Conservation (phyloP, 371 early-diverging fungal species). For the Actinomucor elegans region DNA sequence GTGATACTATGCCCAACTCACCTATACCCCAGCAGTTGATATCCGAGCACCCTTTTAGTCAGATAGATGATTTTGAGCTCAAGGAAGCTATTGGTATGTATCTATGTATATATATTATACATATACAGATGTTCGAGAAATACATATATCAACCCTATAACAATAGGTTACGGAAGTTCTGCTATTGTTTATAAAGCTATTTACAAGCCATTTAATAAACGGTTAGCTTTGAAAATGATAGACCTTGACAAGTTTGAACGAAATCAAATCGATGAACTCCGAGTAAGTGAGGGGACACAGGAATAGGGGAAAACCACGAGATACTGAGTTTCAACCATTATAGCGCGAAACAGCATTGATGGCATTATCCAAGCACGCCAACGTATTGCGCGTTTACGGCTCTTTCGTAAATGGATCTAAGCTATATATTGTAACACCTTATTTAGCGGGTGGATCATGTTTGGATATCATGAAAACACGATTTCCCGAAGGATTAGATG, state of each 20-base stretch:
- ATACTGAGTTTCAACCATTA: not conserved
- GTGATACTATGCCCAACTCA: conserved; percentile 7
- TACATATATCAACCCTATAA: no score
- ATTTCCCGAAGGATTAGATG: conserved; percentile 84
- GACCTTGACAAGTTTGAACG: conserved; percentile 87
- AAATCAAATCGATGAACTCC: conserved; percentile 85
- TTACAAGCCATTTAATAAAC: conserved; percentile 65
- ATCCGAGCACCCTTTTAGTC: conserved; percentile 18
- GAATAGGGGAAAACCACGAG: not conserved
- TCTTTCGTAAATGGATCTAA: conserved; percentile 82
- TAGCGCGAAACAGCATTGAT: conserved; percentile 87
- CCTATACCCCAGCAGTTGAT: conserved; percentile 18
- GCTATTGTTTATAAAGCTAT: conserved; percentile 77
- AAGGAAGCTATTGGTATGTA: conserved; percentile 41
- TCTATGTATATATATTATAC: conserved; percentile 1
- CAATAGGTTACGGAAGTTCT: conserved; percentile 84
- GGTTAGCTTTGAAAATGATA: conserved; percentile 81
- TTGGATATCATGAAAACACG: conserved; percentile 87
- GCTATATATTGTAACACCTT: conserved; percentile 84
- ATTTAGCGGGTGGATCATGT: conserved; percentile 78
- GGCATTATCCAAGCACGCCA: conserved; percentile 83
- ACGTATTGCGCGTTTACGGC: conserved; percentile 81
- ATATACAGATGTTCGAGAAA: not conserved
- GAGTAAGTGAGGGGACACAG: conserved; percentile 44
- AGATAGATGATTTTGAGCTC: conserved; percentile 46